A percentile compares a stretch with the other conserved stretches of the same genome.
Conservation (phyloP, 176 grass and related monocot species). For the Oryza longistaminata region DNA sequence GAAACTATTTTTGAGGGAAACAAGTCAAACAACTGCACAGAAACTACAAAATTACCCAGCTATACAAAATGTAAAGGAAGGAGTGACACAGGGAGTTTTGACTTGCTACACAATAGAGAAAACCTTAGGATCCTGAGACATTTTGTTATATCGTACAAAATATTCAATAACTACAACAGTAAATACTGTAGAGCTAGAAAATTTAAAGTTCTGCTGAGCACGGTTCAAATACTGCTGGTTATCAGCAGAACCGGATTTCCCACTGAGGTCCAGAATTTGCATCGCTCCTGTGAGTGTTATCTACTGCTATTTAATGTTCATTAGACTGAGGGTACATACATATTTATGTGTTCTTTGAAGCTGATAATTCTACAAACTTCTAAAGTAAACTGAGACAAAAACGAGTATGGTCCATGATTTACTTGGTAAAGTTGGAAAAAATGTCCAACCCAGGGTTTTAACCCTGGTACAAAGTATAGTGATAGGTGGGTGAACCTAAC, state of each 20-base stretch:
- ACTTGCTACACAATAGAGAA: conserved; percentile 6
- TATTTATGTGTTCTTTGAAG: not conserved
- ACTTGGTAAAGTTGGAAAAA: not conserved
- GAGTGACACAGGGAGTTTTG: not conserved
- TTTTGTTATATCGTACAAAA: not conserved
- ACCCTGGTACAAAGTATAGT: not conserved
- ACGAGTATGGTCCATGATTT: not conserved
- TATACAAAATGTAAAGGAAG: conserved; percentile 21
- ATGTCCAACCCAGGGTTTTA: not conserved
- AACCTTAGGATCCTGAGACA: not conserved
- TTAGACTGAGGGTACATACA: too few species aligned
- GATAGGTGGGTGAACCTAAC: not conserved
- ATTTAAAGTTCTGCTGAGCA: not conserved
- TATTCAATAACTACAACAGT: not conserved
- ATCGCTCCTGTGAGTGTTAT: not conserved
- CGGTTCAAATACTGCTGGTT: not conserved
- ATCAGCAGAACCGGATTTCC: not conserved
- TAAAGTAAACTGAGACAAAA: not conserved
- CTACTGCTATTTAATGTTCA: not conserved
- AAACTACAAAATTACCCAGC: conserved; percentile 27
- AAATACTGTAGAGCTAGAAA: not conserved
- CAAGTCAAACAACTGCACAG: not conserved
- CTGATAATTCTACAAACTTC: too few species aligned
- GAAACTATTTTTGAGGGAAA: not conserved
- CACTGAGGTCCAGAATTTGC: not conserved